These are phyloP conservation scores for Neonectria coccinea DNA, from an alignment of 2,329 filamentous ascomycete genomes.

Conservation along the genomic window DNA sequence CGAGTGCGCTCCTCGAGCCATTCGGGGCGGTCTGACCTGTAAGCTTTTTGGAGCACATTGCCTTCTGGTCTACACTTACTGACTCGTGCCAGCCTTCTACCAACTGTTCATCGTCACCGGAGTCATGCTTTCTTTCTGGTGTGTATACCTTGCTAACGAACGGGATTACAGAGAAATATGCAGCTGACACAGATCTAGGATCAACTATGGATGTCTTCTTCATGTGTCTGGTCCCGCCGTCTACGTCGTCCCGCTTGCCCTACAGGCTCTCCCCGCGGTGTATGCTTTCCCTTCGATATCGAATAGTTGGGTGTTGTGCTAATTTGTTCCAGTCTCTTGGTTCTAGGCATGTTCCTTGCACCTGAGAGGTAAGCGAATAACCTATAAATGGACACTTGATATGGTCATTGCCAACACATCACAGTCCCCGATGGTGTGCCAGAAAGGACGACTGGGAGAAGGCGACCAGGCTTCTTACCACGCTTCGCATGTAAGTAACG, in stretches of 20 bases:
- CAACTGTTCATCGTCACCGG: constrained; percentile 62
- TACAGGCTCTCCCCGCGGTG: constrained; percentile 74
- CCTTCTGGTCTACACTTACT: not conserved
- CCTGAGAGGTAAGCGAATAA: constrained; percentile 55
- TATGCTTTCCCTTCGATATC: constrained; percentile 37
- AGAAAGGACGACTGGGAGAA: constrained; percentile 76
- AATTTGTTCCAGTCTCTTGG: constrained; percentile 56
- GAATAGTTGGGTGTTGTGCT: not conserved
- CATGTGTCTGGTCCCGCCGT: constrained; percentile 60
- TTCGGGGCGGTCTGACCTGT: constrained; percentile 63
- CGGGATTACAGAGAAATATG: not conserved
- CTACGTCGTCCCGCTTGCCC: constrained; percentile 71
- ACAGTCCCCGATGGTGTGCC: constrained; percentile 75
- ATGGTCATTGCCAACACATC: constrained; percentile 34
- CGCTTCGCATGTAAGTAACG: constrained; percentile 55
- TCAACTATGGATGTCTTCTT: constrained; percentile 66
- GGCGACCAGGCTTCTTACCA: constrained; percentile 66
- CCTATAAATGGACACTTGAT: not conserved
- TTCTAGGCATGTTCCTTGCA: constrained; percentile 71
- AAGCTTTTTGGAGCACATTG: constrained; percentile 21
- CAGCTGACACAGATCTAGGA: constrained; percentile 58
- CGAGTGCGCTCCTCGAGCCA: constrained; percentile 63
- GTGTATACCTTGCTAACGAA: constrained; percentile 42
- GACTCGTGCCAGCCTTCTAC: constrained; percentile 53
- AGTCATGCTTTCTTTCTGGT: constrained; percentile 58